These are phyloP conservation scores for Berberis vulgaris DNA, from an alignment of 164 flowering plant species.

Conservation along the genomic window DNA sequence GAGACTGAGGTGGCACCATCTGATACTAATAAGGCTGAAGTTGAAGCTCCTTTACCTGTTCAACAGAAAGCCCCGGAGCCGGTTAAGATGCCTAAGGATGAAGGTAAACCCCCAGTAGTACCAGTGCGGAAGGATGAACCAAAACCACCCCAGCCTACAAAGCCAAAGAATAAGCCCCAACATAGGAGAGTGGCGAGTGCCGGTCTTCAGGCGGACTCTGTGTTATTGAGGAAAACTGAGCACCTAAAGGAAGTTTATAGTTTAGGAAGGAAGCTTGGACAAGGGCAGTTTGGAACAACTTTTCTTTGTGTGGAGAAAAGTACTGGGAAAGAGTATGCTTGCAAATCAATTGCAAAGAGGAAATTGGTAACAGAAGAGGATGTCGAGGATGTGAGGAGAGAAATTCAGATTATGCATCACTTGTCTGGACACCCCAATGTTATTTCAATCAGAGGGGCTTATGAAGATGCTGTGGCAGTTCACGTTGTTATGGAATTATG, in stretches of 20 bases:
- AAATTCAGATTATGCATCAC: constrained; percentile 89
- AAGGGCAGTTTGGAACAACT: constrained; percentile 83
- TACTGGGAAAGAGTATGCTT: constrained; percentile 62
- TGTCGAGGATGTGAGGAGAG: constrained; percentile 86
- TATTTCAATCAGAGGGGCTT: constrained; percentile 57
- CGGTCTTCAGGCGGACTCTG: constrained; percentile 54
- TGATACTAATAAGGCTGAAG: constrained; percentile 7
- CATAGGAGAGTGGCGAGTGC: constrained; percentile 43
- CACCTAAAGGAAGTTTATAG: constrained; percentile 60
- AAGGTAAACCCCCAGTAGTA: neutral
- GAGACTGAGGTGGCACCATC: constrained; percentile 1
- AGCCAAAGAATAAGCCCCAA: constrained; percentile 29
- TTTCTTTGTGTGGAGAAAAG: constrained; percentile 54
- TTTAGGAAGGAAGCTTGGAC: constrained; percentile 72
- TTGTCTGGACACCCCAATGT: constrained; percentile 57
- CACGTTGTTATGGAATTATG: constrained; percentile 86
- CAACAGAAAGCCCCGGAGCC: constrained; percentile 39
- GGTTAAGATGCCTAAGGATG: constrained; percentile 27
- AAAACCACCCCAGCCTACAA: constrained; percentile 4
- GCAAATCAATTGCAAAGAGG: constrained; percentile 82
- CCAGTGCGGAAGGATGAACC: neutral
- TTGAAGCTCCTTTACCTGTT: constrained; percentile 12
- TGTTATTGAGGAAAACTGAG: constrained; percentile 51
- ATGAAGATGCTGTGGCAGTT: constrained; percentile 81
- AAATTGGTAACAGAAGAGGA: constrained; percentile 51